phyloP scores from a whole-genome alignment of 2,329 filamentous ascomycete genomes.

The Ceratocystis variospora region DNA sequence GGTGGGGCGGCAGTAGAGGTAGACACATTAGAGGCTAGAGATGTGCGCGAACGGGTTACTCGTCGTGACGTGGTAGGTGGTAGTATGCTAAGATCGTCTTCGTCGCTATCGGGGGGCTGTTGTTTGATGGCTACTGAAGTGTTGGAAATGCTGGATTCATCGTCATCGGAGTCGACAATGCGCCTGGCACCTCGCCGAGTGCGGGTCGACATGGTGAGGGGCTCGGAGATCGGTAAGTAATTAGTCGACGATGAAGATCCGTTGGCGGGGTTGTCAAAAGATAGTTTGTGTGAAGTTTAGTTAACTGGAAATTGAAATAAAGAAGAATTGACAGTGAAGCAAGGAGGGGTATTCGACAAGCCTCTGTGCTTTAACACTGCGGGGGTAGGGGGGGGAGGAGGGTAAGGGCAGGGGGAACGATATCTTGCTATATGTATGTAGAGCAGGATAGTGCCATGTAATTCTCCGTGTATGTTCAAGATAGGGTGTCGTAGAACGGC shows the following conservation, averaged over 20 bases:
- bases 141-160: conserved; percentile 38
- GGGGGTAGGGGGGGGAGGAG: background rate
- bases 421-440: background rate
- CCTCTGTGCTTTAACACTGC: background rate
- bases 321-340: background rate
- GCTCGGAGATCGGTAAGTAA: background rate
- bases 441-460: background rate
- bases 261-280: conserved; percentile 8
- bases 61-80: conserved; percentile 19
- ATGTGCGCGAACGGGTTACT: conserved; percentile 24
- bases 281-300: background rate
- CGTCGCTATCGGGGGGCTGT: conserved; percentile 8
- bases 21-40: conserved; percentile 1
- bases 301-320: background rate
- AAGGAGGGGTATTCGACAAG: conserved; percentile 12
- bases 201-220: conserved; percentile 29
- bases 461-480: too few species aligned
- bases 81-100: conserved; percentile 8
- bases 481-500: too few species aligned
- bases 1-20: background rate
- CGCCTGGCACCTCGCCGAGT: conserved; percentile 29
- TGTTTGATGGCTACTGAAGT: conserved; percentile 11
- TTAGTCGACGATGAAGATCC: background rate
- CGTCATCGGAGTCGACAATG: conserved; percentile 63
- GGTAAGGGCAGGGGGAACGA: background rate